Evolutionary conservation across 257 asterid genomes (phyloP).

Genomic region (Ilex asprella): DNA sequence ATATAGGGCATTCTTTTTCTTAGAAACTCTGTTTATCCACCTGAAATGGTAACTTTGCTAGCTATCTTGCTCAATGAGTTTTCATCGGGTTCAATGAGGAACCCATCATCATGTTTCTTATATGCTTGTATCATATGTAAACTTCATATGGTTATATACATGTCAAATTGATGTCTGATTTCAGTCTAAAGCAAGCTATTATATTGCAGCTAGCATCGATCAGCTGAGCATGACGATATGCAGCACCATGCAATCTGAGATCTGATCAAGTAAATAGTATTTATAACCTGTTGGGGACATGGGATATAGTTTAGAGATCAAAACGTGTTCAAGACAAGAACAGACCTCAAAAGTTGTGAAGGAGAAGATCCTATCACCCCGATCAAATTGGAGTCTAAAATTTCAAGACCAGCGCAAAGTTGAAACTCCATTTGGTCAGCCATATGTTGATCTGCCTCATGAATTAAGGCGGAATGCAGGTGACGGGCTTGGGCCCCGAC

Average conservation of each 20-base stretch:
- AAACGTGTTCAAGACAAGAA: conserved; percentile 21
- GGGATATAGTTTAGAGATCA: conserved; percentile 31
- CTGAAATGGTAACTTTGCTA: too few relatives aligned
- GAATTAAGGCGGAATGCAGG: conserved; percentile 22
- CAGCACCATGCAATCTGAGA: background rate
- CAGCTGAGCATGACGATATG: background rate
- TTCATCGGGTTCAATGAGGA: too few relatives aligned
- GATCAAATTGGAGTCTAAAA: conserved; percentile 17
- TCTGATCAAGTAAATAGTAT: conserved; percentile 13
- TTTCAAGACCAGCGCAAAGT: conserved; percentile 23
- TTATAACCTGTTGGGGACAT: conserved; percentile 26
- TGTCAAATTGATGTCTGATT: too few relatives aligned
- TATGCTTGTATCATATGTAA: too few relatives aligned
- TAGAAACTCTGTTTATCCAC: too few relatives aligned
- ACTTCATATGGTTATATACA: too few relatives aligned
- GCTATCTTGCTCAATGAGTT: too few relatives aligned
- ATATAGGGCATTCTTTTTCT: too few relatives aligned
- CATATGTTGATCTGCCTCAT: conserved; percentile 22
- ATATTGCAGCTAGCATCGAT: too few relatives aligned
- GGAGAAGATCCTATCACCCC: conserved; percentile 25
- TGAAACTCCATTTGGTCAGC: conserved; percentile 36
- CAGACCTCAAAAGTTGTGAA: conserved; percentile 15
- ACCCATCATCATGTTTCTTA: too few relatives aligned
- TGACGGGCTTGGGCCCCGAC: conserved; percentile 22
- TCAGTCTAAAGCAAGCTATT: too few relatives aligned